Evolutionary conservation across 495 filamentous ascomycete species (phyloP).

Genomic region (Tuber calosporum): DNA sequence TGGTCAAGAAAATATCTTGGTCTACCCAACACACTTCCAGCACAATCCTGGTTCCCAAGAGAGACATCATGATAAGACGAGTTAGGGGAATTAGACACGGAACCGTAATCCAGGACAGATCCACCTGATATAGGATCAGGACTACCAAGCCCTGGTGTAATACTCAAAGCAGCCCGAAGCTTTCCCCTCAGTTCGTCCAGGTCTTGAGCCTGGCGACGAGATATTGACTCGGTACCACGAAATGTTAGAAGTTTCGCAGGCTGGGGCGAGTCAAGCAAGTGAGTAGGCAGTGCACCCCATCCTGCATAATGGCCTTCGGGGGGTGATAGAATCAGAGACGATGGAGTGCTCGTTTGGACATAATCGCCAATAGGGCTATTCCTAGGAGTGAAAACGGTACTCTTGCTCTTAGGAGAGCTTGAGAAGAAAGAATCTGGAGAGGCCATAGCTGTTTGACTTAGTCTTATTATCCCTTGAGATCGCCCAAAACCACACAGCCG

Average conservation of each 20-base stretch:
- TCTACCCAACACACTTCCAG: neutral
- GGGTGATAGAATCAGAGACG: constrained; percentile 22
- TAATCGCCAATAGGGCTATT: constrained; percentile 25
- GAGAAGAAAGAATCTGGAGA: constrained; percentile 26
- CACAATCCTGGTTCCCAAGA: neutral
- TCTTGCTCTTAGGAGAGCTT: constrained; percentile 35
- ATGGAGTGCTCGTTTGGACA: constrained; percentile 23
- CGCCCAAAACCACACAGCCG: constrained; percentile 5
- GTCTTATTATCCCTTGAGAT: constrained; percentile 4
- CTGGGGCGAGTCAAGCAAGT: constrained; percentile 31
- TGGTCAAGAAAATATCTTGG: neutral
- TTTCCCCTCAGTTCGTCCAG: constrained; percentile 5
- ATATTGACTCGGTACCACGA: neutral
- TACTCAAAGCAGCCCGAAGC: neutral
- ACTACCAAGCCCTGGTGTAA: neutral
- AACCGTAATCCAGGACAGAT: neutral
- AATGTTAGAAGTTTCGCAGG: constrained; percentile 8
- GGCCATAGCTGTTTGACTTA: constrained; percentile 17
- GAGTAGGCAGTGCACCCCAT: constrained; percentile 31
- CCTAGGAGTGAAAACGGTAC: constrained; percentile 31
- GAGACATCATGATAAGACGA: constrained; percentile 2
- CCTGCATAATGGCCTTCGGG: constrained; percentile 26
- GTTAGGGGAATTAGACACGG: neutral
- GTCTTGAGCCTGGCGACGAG: constrained; percentile 7
- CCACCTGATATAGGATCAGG: neutral